Evolutionary conservation across 148 eudicot species (phyloP).

Genomic region (Tetragonia tetragonoides): DNA sequence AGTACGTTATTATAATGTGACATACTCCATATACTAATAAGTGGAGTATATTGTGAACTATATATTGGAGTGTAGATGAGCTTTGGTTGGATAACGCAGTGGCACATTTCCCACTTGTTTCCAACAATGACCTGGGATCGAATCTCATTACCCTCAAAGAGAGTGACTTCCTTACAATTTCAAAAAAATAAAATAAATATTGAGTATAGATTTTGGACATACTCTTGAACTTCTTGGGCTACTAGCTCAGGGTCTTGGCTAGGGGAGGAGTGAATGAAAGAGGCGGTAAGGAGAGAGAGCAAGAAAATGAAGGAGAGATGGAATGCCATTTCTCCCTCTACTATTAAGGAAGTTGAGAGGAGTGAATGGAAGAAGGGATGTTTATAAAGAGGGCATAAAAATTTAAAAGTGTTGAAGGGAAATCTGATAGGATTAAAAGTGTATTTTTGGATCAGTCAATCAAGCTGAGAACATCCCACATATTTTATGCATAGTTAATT

Average conservation of each 20-base stretch:
- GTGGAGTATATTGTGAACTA: neutral
- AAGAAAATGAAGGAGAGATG: constrained; percentile 22
- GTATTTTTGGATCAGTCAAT: neutral
- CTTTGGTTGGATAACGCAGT: no score
- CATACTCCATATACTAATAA: neutral
- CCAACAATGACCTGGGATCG: no score
- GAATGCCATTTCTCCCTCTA: constrained; percentile 23
- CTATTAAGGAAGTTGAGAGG: neutral
- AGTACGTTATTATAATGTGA: neutral
- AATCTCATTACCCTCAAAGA: no score
- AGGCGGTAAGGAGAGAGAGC: constrained; percentile 7
- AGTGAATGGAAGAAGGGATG: neutral
- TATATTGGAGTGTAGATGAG: neutral
- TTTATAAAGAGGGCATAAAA: constrained; percentile 16
- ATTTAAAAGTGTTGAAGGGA: constrained; percentile 1
- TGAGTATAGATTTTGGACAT: neutral
- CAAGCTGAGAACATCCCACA: neutral
- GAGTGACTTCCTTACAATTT: no score
- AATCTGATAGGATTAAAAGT: constrained; percentile 7
- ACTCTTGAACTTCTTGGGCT: constrained; percentile 60
- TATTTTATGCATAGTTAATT: no score
- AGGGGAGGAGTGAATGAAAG: constrained; percentile 20
- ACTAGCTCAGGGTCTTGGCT: constrained; percentile 49
- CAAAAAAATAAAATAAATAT: no score
- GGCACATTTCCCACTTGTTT: no score